These are phyloP conservation scores for Sideroxylon spinosum DNA, from an alignment of 179 eudicot species.

Conservation along the genomic window DNA sequence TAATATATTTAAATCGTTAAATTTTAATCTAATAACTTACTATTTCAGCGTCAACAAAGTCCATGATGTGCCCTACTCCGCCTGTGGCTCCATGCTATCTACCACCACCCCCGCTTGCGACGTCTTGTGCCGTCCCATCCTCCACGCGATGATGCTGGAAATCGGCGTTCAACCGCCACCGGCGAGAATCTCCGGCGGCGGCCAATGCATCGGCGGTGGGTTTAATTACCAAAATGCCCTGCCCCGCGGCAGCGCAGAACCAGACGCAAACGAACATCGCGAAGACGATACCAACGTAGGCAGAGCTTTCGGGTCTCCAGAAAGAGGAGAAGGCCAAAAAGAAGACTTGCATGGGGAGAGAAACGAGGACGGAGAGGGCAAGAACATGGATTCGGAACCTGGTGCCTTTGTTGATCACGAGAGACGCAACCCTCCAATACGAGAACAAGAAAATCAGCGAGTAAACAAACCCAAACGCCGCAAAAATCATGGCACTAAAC, in stretches of 20 bases:
- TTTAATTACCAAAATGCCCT: slow-evolving; percentile 45
- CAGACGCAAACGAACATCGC: slow-evolving; percentile 26
- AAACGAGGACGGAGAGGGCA: slow-evolving; percentile 24
- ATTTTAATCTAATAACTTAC: too few species aligned
- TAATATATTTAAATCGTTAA: too few species aligned
- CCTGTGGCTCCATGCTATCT: neutral
- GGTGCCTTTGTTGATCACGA: slow-evolving; percentile 47
- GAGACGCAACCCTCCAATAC: slow-evolving; percentile 41
- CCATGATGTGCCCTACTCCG: too few species aligned
- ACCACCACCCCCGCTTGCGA: neutral
- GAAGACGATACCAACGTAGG: slow-evolving; percentile 26
- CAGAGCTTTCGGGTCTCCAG: slow-evolving; percentile 29
- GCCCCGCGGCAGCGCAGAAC: slow-evolving; percentile 29
- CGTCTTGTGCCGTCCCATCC: neutral
- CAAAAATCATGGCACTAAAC: slow-evolving; percentile 36
- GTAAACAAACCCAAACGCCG: slow-evolving; percentile 31
- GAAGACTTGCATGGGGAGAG: slow-evolving; percentile 22
- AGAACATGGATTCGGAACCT: slow-evolving; percentile 32
- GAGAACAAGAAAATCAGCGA: slow-evolving; percentile 26
- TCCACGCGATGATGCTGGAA: neutral
- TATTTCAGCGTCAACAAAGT: too few species aligned
- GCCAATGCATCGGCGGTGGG: slow-evolving; percentile 39
- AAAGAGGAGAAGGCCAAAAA: slow-evolving; percentile 28
- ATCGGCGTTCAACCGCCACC: neutral
- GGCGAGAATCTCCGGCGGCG: slow-evolving; percentile 6